Percentiles rank a stretch among this genome's conserved stretches.
Conservation (phyloP, 2,329 filamentous ascomycete genomes). For the Hypoxylon rubiginosum region DNA sequence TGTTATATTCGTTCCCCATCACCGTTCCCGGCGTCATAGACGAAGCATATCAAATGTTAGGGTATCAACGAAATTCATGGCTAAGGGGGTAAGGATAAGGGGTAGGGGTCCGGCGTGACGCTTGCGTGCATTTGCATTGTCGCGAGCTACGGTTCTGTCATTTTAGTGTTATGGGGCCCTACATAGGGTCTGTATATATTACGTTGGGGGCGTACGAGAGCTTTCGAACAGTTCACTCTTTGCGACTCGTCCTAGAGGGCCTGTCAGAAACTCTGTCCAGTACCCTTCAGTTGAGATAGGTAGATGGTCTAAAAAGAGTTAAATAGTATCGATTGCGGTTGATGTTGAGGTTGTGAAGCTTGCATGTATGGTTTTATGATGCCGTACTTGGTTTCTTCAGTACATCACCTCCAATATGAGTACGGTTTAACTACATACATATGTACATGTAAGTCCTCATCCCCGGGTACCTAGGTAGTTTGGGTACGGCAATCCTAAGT, state of each 20-base stretch:
- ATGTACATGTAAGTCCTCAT: no score
- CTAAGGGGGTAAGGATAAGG: background rate
- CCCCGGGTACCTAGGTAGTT: no score
- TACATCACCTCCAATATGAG: no score
- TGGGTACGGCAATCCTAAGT: no score
- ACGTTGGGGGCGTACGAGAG: constrained; percentile 1
- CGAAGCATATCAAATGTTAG: constrained; percentile 10
- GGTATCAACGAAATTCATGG: constrained; percentile 24
- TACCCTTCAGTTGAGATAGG: background rate
- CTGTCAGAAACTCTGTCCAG: background rate
- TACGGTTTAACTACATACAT: no score
- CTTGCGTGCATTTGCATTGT: constrained; percentile 5
- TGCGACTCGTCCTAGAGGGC: background rate
- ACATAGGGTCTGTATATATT: constrained; percentile 26
- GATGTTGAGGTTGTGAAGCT: background rate
- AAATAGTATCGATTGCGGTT: background rate
- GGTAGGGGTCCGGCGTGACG: background rate
- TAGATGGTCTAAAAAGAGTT: constrained; percentile 10
- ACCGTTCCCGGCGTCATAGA: constrained; percentile 7
- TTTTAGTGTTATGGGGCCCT: constrained; percentile 15
- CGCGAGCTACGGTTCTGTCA: constrained; percentile 11
- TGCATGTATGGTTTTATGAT: background rate
- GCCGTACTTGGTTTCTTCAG: no score
- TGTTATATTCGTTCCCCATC: constrained; percentile 8
- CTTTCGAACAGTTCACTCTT: background rate